Percentiles rank a stretch among this genome's conserved stretches.
Conservation (phyloP, 805 yeast genomes). For the Trichomonascus vanleenenianus region DNA sequence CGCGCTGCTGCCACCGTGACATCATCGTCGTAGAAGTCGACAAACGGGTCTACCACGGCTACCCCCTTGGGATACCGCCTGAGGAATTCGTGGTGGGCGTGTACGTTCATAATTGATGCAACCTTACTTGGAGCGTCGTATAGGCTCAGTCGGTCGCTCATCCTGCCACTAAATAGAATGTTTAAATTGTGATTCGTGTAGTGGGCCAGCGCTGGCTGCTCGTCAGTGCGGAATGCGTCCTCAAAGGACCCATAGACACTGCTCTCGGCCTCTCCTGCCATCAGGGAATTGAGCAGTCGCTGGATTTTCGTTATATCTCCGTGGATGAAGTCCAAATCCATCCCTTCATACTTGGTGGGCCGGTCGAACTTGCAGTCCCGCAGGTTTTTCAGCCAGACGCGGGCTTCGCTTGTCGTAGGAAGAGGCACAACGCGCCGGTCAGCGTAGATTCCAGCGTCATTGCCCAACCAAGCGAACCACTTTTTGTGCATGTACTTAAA, state of each 20-base stretch:
- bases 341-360: slow-evolving; percentile 15
- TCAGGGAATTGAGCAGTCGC: slow-evolving; percentile 6
- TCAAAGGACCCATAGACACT: slow-evolving; percentile 5
- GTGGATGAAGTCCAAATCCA: slow-evolving; percentile 14
- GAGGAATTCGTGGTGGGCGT: slow-evolving; percentile 22
- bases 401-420: slow-evolving; percentile 5
- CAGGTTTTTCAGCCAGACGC: slow-evolving; percentile 1
- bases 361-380: slow-evolving; percentile 15
- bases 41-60: slow-evolving; percentile 18
- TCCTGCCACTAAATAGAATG: slow-evolving; percentile 5
- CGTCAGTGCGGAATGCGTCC: slow-evolving; percentile 3
- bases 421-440: slow-evolving; percentile 23
- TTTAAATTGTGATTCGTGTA: slow-evolving; percentile 17
- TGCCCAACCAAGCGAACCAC: slow-evolving; percentile 22
- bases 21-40: slow-evolving; percentile 5
- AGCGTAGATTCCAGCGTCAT: slow-evolving; percentile 21
- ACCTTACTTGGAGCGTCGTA: slow-evolving; percentile 3
- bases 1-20: background rate
- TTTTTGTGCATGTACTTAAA: slow-evolving; percentile 5
- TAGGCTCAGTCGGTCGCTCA: background rate
- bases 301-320: slow-evolving; percentile 8
- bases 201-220: slow-evolving; percentile 15
- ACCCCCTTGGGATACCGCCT: slow-evolving; percentile 15
- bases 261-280: slow-evolving; percentile 2
- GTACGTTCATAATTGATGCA: slow-evolving; percentile 23